Conservation (phyloP, 495 filamentous ascomycete genomes). For the Physcia stellaris region DNA sequence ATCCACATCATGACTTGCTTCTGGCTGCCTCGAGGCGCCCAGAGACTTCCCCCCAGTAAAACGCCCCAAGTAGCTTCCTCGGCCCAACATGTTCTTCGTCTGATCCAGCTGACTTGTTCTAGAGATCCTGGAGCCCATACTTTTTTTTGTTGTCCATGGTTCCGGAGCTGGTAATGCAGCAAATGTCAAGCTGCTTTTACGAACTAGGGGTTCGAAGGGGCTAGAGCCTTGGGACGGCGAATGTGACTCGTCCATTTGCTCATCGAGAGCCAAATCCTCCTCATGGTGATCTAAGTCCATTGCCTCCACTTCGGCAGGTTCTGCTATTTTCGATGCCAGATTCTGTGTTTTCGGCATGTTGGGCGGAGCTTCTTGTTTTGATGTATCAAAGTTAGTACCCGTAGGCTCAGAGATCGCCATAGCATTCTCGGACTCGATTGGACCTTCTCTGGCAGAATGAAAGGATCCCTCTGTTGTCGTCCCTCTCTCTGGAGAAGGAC, state of each 20-base stretch:
- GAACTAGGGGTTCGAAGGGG: conserved; percentile 48
- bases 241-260: conserved; percentile 33
- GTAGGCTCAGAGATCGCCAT: conserved; percentile 9
- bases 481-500: conserved; percentile 26
- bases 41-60: conserved; percentile 44
- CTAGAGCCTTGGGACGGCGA: conserved; percentile 50
- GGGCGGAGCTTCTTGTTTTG: conserved; percentile 7
- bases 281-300: conserved; percentile 20
- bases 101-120: conserved; percentile 70
- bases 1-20: conserved; percentile 25
- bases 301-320: conserved; percentile 10
- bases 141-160: conserved; percentile 64
- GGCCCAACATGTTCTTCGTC: conserved; percentile 28
- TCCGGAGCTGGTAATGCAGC: conserved; percentile 84
- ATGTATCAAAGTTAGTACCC: conserved; percentile 5
- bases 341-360: too few relatives aligned
- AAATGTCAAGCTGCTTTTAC: conserved; percentile 90
- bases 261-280: conserved; percentile 33
- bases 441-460: conserved; percentile 53
- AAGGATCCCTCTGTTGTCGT: conserved; percentile 47
- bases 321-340: conserved; percentile 1
- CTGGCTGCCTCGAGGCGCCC: conserved; percentile 29
- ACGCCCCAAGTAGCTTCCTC: conserved; percentile 48
- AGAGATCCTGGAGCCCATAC: conserved; percentile 59
- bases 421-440: conserved; percentile 13